Evolutionary conservation across 257 asterid genomes (phyloP).

Genomic region (Solanum neorickii): DNA sequence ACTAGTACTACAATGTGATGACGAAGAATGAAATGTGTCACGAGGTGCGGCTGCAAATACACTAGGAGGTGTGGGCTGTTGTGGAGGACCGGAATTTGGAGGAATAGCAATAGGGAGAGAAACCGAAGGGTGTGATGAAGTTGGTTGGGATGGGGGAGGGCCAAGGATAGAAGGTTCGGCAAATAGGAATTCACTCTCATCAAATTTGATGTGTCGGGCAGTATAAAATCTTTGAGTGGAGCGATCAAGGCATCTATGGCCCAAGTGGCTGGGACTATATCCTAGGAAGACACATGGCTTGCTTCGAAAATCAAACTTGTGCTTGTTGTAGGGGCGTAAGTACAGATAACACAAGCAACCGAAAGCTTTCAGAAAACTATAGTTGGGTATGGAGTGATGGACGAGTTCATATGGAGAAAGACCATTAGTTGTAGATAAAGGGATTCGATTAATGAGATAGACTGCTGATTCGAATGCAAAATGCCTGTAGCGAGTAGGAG

Average conservation of each 20-base stretch:
- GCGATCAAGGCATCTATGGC: background rate
- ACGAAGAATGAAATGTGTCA: too few relatives aligned
- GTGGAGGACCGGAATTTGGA: too few relatives aligned
- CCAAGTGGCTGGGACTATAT: background rate
- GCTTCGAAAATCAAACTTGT: background rate
- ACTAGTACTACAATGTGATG: too few relatives aligned
- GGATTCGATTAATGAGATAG: background rate
- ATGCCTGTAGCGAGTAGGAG: too few relatives aligned
- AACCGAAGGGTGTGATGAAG: too few relatives aligned
- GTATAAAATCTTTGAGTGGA: background rate
- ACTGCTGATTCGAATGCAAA: background rate
- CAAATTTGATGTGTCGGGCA: background rate
- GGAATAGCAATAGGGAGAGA: too few relatives aligned
- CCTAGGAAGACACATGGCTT: background rate
- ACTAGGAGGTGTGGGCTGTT: too few relatives aligned
- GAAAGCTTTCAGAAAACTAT: background rate
- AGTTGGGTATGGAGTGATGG: background rate
- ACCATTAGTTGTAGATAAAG: background rate
- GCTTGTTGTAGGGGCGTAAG: background rate
- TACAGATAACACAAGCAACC: background rate
- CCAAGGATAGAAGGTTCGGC: too few relatives aligned
- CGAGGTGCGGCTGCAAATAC: too few relatives aligned
- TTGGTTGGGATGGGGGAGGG: too few relatives aligned
- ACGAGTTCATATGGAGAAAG: background rate
- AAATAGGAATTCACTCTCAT: too few relatives aligned